Percentiles rank a stretch among this genome's conserved stretches.
These are phyloP conservation scores for Termitomyces sp. DNA, from an alignment of 768 basidiomycete species.

Conservation along the genomic window DNA sequence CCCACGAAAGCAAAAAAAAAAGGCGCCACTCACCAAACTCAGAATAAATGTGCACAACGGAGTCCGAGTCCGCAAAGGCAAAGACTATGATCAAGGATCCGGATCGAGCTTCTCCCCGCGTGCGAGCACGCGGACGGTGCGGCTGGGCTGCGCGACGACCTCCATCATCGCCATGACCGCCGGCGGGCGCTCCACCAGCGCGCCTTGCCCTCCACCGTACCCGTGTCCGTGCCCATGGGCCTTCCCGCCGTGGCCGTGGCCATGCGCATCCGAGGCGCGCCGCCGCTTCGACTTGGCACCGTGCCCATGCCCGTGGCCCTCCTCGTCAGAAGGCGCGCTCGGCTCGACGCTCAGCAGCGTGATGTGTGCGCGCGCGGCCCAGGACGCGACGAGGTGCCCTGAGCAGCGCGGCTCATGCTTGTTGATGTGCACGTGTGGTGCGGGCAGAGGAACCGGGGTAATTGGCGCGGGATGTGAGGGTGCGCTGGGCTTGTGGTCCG, in stretches of 20 bases:
- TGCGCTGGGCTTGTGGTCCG: constrained; percentile 17
- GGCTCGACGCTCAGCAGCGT: constrained; percentile 50
- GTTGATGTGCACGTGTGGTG: constrained; percentile 45
- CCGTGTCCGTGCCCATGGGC: not conserved
- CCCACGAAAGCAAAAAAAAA: no score
- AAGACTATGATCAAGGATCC: constrained; percentile 15
- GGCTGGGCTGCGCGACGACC: constrained; percentile 64
- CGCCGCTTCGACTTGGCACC: not conserved
- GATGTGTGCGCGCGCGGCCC: constrained; percentile 64
- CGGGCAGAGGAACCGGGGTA: constrained; percentile 62
- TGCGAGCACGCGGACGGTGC: constrained; percentile 73
- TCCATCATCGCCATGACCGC: constrained; percentile 83
- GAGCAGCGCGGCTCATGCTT: constrained; percentile 61
- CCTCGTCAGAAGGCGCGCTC: constrained; percentile 26
- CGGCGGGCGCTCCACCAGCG: constrained; percentile 71
- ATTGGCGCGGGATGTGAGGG: constrained; percentile 21
- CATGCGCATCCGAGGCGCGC: not conserved
- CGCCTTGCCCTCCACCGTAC: constrained; percentile 13
- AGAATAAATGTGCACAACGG: not conserved
- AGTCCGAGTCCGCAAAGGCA: not conserved
- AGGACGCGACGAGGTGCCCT: constrained; percentile 56
- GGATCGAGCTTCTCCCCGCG: constrained; percentile 80
- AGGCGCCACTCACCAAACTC: not conserved
- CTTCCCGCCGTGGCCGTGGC: not conserved
- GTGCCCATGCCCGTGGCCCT: not conserved